Conservation (phyloP, 345 rosid species). For the Aegle marmelos region DNA sequence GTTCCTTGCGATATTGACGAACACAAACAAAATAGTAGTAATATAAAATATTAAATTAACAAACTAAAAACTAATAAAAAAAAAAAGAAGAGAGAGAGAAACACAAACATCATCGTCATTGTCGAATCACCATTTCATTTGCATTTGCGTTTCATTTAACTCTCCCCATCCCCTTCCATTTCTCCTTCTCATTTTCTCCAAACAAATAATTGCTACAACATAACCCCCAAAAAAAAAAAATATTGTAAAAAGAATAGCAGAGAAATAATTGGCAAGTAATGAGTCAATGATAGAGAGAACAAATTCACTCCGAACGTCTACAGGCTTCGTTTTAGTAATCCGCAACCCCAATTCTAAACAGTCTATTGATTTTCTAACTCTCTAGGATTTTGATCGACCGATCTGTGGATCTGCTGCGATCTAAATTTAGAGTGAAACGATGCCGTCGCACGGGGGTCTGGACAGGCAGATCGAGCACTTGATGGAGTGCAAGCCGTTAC, state of each 20-base stretch:
- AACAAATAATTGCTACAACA: neutral
- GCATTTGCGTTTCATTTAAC: slow-evolving; percentile 44
- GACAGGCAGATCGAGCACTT: slow-evolving; percentile 97
- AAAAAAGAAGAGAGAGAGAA: neutral
- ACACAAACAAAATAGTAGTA: neutral
- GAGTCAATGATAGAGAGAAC: slow-evolving; percentile 32
- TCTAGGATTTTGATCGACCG: slow-evolving; percentile 1
- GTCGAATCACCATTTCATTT: slow-evolving; percentile 28
- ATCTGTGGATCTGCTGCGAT: slow-evolving; percentile 8
- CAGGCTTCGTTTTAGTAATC: slow-evolving; percentile 17
- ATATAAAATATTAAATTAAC: neutral
- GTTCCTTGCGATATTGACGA: slow-evolving; percentile 12
- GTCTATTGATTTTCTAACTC: neutral
- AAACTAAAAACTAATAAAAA: neutral
- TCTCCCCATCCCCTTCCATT: neutral
- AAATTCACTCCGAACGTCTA: slow-evolving; percentile 15
- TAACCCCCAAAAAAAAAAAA: neutral
- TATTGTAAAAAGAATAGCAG: neutral
- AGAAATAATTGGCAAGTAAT: neutral
- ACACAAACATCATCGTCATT: neutral
- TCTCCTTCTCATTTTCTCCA: neutral
- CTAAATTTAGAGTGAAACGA: slow-evolving; percentile 21
- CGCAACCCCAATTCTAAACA: neutral
- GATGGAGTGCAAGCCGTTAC: slow-evolving; percentile 92
- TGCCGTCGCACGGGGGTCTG: slow-evolving; percentile 94